Conservation (phyloP, 2,329 filamentous ascomycete genomes). For the Neonectria ditissima region DNA sequence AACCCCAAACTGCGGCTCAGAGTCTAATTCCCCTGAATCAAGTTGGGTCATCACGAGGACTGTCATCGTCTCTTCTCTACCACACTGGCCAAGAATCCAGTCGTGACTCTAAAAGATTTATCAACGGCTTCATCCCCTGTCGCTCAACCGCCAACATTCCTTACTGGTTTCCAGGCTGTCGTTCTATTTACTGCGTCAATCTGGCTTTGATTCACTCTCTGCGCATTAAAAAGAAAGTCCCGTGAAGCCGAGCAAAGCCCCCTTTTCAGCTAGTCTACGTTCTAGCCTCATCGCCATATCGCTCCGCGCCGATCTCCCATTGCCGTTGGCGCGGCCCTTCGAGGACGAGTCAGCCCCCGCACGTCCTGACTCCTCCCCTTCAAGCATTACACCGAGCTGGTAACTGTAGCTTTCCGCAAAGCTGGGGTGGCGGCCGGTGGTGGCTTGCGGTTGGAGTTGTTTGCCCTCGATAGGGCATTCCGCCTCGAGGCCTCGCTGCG, state of each 20-base stretch:
- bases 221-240: neutral
- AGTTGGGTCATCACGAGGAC: neutral
- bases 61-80: no score
- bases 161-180: neutral
- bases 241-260: neutral
- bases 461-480: neutral
- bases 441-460: neutral
- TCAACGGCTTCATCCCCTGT: neutral
- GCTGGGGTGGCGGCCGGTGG: neutral
- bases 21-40: neutral
- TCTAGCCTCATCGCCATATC: neutral
- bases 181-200: neutral
- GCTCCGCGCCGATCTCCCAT: constrained; percentile 2
- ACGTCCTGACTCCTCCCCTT: neutral
- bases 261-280: neutral
- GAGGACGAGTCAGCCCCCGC: constrained; percentile 13
- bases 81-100: no score
- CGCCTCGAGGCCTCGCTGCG: neutral
- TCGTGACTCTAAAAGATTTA: neutral
- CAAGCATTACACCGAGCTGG: neutral
- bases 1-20: neutral
- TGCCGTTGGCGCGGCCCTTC: neutral
- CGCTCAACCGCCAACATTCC: neutral
- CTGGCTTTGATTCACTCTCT: neutral
- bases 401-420: neutral